A percentile compares a stretch with the other conserved stretches of the same genome.
Evolutionary conservation across 306 rosid genomes (phyloP).

Genomic region (Casuarina equisetifolia): DNA sequence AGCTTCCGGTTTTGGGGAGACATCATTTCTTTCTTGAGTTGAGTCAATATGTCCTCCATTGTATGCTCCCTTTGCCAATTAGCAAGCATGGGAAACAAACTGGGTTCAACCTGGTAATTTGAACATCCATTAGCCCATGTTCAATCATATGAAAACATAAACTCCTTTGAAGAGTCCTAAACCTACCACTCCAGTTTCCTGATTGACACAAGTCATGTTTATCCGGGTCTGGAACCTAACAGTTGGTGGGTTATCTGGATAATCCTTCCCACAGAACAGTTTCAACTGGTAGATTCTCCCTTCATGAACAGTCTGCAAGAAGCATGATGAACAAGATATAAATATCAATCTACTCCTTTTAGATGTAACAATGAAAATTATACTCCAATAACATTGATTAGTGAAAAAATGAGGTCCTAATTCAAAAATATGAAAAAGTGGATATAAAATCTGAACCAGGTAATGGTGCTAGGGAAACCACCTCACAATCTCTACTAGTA

Average conservation of each 20-base stretch:
- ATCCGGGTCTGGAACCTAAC: slow-evolving; percentile 92
- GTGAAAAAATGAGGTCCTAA: neutral
- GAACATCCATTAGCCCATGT: slow-evolving; percentile 32
- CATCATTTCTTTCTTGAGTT: slow-evolving; percentile 92
- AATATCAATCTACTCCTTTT: slow-evolving; percentile 7
- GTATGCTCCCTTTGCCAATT: slow-evolving; percentile 90
- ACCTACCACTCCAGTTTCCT: slow-evolving; percentile 88
- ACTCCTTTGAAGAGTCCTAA: slow-evolving; percentile 14
- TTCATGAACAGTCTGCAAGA: slow-evolving; percentile 85
- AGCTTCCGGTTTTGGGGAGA: slow-evolving; percentile 94
- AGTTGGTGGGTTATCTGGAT: slow-evolving; percentile 89
- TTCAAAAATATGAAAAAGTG: neutral
- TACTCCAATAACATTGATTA: neutral
- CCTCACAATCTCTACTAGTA: neutral
- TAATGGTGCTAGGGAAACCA: neutral
- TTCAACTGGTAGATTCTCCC: slow-evolving; percentile 92
- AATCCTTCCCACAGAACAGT: slow-evolving; percentile 87
- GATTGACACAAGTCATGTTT: slow-evolving; percentile 90
- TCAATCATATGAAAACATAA: slow-evolving; percentile 23
- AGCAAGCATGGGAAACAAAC: slow-evolving; percentile 88
- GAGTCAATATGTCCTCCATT: slow-evolving; percentile 87
- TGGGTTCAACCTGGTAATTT: slow-evolving; percentile 79
- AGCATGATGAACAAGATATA: slow-evolving; percentile 30
- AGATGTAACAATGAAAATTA: neutral
- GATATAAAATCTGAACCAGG: neutral